Base-by-base conservation (phyloP, 2,329 filamentous ascomycete genomes). In the Parastagonospora avenae region DNA sequence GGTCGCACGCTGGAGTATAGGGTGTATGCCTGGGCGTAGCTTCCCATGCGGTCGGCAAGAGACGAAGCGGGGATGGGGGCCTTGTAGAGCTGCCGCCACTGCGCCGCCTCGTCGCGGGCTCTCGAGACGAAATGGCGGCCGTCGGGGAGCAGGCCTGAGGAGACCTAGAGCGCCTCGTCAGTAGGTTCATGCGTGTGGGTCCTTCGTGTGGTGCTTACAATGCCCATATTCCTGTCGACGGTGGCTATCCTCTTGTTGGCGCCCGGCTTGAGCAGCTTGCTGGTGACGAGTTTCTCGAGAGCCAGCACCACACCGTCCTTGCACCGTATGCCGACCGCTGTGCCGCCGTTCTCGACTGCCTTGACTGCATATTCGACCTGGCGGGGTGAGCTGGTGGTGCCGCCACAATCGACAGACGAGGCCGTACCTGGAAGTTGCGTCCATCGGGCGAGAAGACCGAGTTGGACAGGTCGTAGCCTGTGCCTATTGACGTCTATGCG, bases 401-500 rank as follows among this genome's bases (percentile, higher is more conserved):
- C 5, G 11, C 29, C 33, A 33, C 42, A 42, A n/a, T 42, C 32
- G 35, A 33, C 46, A n/a, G 16, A 35, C 12, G 16, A n/a, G 14
- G 12, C 24, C 49, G 57, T 73, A 95, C 91, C 79, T 99, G 94
- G 78, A 99, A 99, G 78, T 99, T 99, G 68, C 94, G 90, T 74
- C 94, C 94, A 80, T 99, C 94, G 63, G 94, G 94, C 42, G 94
- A 97, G 84, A 97, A 99, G 82, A 97, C 95, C 72, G 94, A 97
- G 85, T 99, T 99, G 76, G 91, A 91, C 70, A 99, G 89, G 86
- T 99, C 94, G 81, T 99, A 99, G 73, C 94, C 94, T 71, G 94
- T 99, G 74, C 94, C 94, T 89, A 99, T 99, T 74, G 94, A 99
- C 72, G 94, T 99, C 94, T 99, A 48, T 31, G 42, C 19, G 19